A percentile compares a stretch with the other conserved stretches of the same genome.
phyloP scores from a whole-genome alignment of 768 basidiomycete species.

The Peribolospora kevripleyi region DNA sequence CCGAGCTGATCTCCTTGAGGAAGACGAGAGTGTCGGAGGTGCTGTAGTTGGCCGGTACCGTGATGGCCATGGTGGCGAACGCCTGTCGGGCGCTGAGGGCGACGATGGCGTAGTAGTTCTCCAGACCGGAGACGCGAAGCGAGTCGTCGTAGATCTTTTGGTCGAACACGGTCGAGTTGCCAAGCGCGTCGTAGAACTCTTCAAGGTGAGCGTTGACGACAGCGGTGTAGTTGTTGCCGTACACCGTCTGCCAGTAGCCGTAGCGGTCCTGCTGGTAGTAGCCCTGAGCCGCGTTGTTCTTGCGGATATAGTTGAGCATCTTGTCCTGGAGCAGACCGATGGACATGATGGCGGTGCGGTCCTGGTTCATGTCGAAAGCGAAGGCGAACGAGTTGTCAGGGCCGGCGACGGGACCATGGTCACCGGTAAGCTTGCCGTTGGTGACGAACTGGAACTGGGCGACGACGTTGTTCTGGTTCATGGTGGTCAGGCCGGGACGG shows the following conservation, averaged over 20 bases:
- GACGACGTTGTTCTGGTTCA: background rate
- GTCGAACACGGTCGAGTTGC: slow-evolving; percentile 5
- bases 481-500: background rate
- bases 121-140: slow-evolving; percentile 4
- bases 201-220: slow-evolving; percentile 3
- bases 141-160: slow-evolving; percentile 4
- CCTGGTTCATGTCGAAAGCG: background rate
- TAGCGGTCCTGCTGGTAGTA: background rate
- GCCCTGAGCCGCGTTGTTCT: slow-evolving; percentile 4
- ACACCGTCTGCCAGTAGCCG: slow-evolving; percentile 5
- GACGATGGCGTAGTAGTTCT: slow-evolving; percentile 9
- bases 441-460: background rate
- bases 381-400: background rate
- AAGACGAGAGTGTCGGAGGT: slow-evolving; percentile 6
- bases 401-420: too few species aligned
- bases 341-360: background rate
- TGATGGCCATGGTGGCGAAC: slow-evolving; percentile 10
- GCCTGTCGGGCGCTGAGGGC: slow-evolving; percentile 11
- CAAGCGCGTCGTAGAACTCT: slow-evolving; percentile 1
- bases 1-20: slow-evolving; percentile 5
- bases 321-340: slow-evolving; percentile 2
- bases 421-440: background rate
- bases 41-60: background rate
- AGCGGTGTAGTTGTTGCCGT: background rate
- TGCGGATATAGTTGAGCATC: background rate